A percentile compares a stretch with the other conserved stretches of the same genome.
Conservation (phyloP, 2,329 filamentous ascomycete species). For the Ophiobolus disseminans region DNA sequence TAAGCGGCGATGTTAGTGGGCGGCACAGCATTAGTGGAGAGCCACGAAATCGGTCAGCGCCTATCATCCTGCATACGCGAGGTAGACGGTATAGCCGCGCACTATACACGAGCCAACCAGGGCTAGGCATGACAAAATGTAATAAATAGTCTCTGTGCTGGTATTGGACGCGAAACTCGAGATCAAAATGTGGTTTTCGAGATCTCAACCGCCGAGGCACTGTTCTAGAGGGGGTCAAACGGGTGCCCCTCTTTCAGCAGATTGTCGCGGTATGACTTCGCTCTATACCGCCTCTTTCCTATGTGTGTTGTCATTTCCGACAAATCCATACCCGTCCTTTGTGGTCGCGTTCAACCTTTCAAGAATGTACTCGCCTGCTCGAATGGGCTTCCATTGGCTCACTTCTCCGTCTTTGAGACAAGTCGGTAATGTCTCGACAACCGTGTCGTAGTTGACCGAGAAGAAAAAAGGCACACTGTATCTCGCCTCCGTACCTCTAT, state of each 20-base stretch:
- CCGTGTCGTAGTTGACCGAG: constrained; percentile 50
- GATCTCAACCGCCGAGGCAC: neutral
- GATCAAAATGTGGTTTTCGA: neutral
- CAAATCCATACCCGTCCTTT: constrained; percentile 39
- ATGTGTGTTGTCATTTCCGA: constrained; percentile 20
- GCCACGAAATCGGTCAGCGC: too few species aligned
- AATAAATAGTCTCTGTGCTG: too few species aligned
- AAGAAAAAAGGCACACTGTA: constrained; percentile 60
- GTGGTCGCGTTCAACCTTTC: constrained; percentile 46
- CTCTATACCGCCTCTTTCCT: neutral
- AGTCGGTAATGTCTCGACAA: constrained; percentile 49
- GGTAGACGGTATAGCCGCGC: too few species aligned
- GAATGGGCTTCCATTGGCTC: constrained; percentile 45
- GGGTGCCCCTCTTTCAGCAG: neutral
- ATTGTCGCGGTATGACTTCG: constrained; percentile 12
- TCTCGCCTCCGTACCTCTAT: constrained; percentile 48
- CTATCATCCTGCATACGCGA: too few species aligned
- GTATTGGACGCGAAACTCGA: too few species aligned
- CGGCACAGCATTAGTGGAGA: too few species aligned
- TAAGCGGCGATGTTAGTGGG: too few species aligned
- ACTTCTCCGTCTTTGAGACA: constrained; percentile 44
- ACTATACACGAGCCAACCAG: too few species aligned
- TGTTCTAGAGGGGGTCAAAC: neutral
- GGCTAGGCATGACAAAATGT: too few species aligned
- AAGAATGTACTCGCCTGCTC: constrained; percentile 51